Evolutionary conservation across 2,329 filamentous ascomycete genomes (phyloP).

Genomic region (Raffaelea deltoideospora): DNA sequence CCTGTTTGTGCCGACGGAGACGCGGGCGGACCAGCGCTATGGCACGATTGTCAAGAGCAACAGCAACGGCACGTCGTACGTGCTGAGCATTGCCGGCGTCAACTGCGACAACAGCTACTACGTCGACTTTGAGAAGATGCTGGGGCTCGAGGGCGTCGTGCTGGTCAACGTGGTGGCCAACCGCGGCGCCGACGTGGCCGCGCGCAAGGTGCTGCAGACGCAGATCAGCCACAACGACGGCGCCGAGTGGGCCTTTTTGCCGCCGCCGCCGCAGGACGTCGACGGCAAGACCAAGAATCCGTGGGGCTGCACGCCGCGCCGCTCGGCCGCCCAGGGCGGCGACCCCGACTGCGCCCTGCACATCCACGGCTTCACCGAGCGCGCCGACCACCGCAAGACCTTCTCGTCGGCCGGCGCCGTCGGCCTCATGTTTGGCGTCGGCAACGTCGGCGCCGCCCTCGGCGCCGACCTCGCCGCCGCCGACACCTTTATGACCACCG

Average conservation of each 20-base stretch:
- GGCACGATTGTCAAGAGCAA: slow-evolving; percentile 95
- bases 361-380: slow-evolving; percentile 90
- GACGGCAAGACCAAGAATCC: slow-evolving; percentile 56
- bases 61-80: slow-evolving; percentile 92
- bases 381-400: slow-evolving; percentile 64
- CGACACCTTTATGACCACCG: slow-evolving; percentile 79
- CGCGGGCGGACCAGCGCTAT: slow-evolving; percentile 47
- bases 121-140: slow-evolving; percentile 94
- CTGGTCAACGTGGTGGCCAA: slow-evolving; percentile 80
- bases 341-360: slow-evolving; percentile 67
- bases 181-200: slow-evolving; percentile 20
- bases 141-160: slow-evolving; percentile 77
- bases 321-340: slow-evolving; percentile 29
- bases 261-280: slow-evolving; percentile 54
- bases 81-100: slow-evolving; percentile 65
- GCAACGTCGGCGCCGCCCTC: slow-evolving; percentile 69
- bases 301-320: slow-evolving; percentile 44
- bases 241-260: slow-evolving; percentile 65
- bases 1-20: slow-evolving; percentile 74
- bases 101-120: slow-evolving; percentile 65
- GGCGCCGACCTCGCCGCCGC: slow-evolving; percentile 51
- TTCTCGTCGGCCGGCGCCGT: slow-evolving; percentile 81
- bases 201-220: slow-evolving; percentile 81
- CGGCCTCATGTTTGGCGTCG: slow-evolving; percentile 78
- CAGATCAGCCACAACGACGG: slow-evolving; percentile 96